phyloP scores from a whole-genome alignment of 2,329 filamentous ascomycete species.

The Ascochyta viciae-villosae region DNA sequence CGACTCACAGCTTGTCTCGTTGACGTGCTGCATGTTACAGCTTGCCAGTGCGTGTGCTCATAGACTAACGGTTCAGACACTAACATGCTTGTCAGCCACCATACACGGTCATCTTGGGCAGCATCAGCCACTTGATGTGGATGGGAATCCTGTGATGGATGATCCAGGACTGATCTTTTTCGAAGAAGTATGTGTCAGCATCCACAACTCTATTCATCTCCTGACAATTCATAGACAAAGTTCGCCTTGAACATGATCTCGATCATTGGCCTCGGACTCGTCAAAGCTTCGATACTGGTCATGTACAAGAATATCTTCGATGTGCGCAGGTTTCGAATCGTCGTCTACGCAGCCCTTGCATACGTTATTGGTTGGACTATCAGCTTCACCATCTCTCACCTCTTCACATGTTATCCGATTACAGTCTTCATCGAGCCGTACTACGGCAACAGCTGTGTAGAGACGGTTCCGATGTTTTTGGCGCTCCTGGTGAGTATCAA shows the following conservation, averaged over 20 bases:
- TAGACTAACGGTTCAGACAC: neutral
- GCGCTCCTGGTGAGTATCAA: conserved; percentile 24
- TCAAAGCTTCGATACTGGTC: conserved; percentile 41
- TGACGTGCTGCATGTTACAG: conserved; percentile 31
- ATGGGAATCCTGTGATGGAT: conserved; percentile 31
- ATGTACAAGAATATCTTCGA: conserved; percentile 41
- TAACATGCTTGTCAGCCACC: conserved; percentile 19
- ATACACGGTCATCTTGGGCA: conserved; percentile 30
- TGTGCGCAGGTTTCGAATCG: conserved; percentile 27
- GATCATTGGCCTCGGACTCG: conserved; percentile 33
- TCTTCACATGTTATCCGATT: conserved; percentile 40
- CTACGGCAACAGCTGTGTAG: conserved; percentile 32
- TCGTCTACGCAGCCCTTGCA: conserved; percentile 28
- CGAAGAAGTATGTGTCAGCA: conserved; percentile 20
- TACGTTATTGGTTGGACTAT: conserved; percentile 35
- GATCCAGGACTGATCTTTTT: conserved; percentile 34
- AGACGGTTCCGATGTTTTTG: conserved; percentile 33
- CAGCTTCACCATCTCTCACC: conserved; percentile 31
- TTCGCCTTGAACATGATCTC: conserved; percentile 38
- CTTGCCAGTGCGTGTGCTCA: conserved; percentile 23
- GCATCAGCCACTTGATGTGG: conserved; percentile 28
- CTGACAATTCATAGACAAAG: conserved; percentile 27
- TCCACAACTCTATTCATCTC: neutral
- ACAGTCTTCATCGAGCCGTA: conserved; percentile 37
- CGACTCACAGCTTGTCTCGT: conserved; percentile 20